Percentiles rank a stretch among this genome's conserved stretches.
Evolutionary conservation across 2,329 filamentous ascomycete species (phyloP).

Genomic region (Ophiocordyceps robertsii): DNA sequence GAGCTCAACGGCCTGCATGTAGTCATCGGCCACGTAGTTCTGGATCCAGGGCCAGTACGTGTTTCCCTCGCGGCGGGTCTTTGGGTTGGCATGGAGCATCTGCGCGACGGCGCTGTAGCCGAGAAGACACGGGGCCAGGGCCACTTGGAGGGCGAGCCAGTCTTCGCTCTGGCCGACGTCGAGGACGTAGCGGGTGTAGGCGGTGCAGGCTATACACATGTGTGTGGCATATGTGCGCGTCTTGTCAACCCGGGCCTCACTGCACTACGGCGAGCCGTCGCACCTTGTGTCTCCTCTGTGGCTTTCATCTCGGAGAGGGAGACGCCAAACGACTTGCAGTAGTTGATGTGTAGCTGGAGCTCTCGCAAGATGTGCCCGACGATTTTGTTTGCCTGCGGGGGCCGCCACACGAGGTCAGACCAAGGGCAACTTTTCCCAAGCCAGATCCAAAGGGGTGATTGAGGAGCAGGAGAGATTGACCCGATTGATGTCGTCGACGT

Average conservation of each 20-base stretch:
- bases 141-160: slow-evolving; percentile 75
- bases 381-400: slow-evolving; percentile 32
- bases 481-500: slow-evolving; percentile 56
- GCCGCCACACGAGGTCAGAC: background rate
- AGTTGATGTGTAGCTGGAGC: slow-evolving; percentile 67
- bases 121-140: slow-evolving; percentile 76
- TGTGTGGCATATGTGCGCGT: background rate
- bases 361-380: slow-evolving; percentile 68
- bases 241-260: background rate
- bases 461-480: slow-evolving; percentile 29
- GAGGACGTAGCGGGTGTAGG: slow-evolving; percentile 75
- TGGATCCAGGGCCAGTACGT: slow-evolving; percentile 84
- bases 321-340: slow-evolving; percentile 72
- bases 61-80: slow-evolving; percentile 51
- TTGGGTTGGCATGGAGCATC: slow-evolving; percentile 49
- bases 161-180: slow-evolving; percentile 81
- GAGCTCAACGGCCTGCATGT: slow-evolving; percentile 54
- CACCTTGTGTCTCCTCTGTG: slow-evolving; percentile 62
- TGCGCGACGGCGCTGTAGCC: slow-evolving; percentile 73
- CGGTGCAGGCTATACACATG: slow-evolving; percentile 51
- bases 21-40: slow-evolving; percentile 76
- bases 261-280: background rate
- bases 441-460: background rate
- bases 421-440: too few relatives aligned
- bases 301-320: slow-evolving; percentile 57